Percentiles rank a stretch among this genome's conserved stretches.
Conservation (phyloP, 805 yeast species). For the Yarrowia alimentaria region DNA sequence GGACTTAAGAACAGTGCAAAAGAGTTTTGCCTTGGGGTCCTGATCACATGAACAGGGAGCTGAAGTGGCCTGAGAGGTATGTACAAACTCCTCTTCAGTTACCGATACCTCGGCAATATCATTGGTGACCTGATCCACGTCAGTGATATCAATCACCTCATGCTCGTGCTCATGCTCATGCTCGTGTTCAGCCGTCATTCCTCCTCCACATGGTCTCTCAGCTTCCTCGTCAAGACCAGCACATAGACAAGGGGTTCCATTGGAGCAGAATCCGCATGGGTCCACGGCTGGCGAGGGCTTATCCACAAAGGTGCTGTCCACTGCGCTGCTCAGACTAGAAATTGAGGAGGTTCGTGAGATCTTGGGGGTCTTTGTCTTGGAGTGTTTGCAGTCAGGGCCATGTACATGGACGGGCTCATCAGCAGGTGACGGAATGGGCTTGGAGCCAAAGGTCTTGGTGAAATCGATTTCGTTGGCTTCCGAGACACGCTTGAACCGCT, state of each 20-base stretch:
- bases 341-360: slow-evolving; percentile 11
- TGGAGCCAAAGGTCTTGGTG: slow-evolving; percentile 21
- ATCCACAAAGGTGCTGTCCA: slow-evolving; percentile 15
- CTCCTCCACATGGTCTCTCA: background rate
- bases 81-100: slow-evolving; percentile 6
- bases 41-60: slow-evolving; percentile 31
- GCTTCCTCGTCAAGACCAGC: slow-evolving; percentile 44
- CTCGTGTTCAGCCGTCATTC: too few relatives aligned
- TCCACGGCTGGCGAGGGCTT: slow-evolving; percentile 42
- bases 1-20: slow-evolving; percentile 54
- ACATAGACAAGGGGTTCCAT: slow-evolving; percentile 85
- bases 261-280: slow-evolving; percentile 89
- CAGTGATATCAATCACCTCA: background rate
- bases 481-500: slow-evolving; percentile 30
- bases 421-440: slow-evolving; percentile 6
- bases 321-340: slow-evolving; percentile 10
- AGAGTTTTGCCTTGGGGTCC: slow-evolving; percentile 80
- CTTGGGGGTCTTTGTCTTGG: slow-evolving; percentile 1
- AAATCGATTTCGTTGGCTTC: slow-evolving; percentile 28
- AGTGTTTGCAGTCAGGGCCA: slow-evolving; percentile 18
- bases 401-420: slow-evolving; percentile 11
- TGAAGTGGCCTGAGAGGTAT: too few relatives aligned
- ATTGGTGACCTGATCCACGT: slow-evolving; percentile 9
- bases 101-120: slow-evolving; percentile 9
- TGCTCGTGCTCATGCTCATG: too few relatives aligned